Percentiles rank a stretch among this genome's conserved stretches.
phyloP scores from a whole-genome alignment of 345 rosid species.

The Gossypium rotundifolium region DNA sequence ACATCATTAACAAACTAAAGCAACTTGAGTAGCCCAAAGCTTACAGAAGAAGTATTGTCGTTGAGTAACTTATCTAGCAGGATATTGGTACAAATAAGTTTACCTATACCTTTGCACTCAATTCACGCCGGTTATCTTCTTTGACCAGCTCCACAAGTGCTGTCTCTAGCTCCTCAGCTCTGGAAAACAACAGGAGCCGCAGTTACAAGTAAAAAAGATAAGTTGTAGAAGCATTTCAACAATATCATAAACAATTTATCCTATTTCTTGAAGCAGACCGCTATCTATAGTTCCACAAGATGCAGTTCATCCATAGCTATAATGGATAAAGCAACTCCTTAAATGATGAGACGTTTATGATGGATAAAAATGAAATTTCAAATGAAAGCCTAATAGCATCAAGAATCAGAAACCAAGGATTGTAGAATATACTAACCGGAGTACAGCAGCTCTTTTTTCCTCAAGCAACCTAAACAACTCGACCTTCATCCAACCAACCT shows the following conservation, averaged over 20 bases:
- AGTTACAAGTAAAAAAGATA: neutral
- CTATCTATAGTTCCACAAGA: conserved; percentile 2
- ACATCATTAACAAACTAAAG: conserved; percentile 8
- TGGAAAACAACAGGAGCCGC: conserved; percentile 26
- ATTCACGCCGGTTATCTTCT: conserved; percentile 69
- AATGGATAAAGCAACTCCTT: neutral
- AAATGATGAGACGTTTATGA: neutral
- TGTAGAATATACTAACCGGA: conserved; percentile 50
- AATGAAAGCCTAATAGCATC: neutral
- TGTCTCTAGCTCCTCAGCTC: conserved; percentile 97
- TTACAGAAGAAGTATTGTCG: neutral
- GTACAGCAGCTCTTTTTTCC: conserved; percentile 76
- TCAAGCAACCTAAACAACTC: conserved; percentile 77
- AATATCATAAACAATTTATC: conserved; percentile 9
- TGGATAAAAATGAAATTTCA: neutral
- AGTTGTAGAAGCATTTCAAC: neutral
- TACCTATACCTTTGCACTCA: conserved; percentile 67
- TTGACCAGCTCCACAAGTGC: conserved; percentile 91
- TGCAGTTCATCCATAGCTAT: neutral
- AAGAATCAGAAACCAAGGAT: conserved; percentile 7
- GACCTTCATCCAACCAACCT: conserved; percentile 90
- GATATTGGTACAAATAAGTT: neutral
- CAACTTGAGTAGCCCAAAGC: conserved; percentile 14
- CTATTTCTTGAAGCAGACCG: conserved; percentile 6
- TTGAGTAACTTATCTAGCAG: neutral